Percentiles rank a stretch among this genome's conserved stretches.
These are phyloP conservation scores for Apiospora marii DNA, from an alignment of 2,329 filamentous ascomycete genomes.

Conservation along the genomic window DNA sequence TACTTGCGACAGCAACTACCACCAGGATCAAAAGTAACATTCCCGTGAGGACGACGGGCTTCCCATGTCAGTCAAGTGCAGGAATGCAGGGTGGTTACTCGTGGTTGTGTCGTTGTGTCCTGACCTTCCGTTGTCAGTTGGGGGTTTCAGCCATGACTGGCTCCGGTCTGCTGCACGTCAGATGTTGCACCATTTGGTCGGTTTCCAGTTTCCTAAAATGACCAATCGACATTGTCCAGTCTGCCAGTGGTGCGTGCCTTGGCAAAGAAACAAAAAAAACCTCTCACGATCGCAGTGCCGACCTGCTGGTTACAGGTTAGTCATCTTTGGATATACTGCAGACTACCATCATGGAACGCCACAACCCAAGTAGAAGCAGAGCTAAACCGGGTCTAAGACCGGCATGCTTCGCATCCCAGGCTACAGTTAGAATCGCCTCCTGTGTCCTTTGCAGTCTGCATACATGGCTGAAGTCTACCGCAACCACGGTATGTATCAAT, in stretches of 20 bases:
- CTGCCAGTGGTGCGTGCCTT: background rate
- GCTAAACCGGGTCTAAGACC: too few species aligned
- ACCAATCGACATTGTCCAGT: background rate
- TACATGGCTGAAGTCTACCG: background rate
- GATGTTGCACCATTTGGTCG: constrained; percentile 5
- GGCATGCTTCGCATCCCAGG: background rate
- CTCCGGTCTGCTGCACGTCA: constrained; percentile 10
- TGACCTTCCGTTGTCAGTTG: background rate
- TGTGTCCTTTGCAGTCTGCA: background rate
- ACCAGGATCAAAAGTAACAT: background rate
- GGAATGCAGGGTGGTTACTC: constrained; percentile 6
- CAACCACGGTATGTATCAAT: background rate
- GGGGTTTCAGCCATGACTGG: constrained; percentile 16
- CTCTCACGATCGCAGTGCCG: background rate
- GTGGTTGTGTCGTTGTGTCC: background rate
- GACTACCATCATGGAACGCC: too few species aligned
- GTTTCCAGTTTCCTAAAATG: constrained; percentile 1
- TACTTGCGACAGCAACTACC: background rate
- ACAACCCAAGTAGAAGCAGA: too few species aligned
- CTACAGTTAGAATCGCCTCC: background rate
- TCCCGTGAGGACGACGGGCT: background rate
- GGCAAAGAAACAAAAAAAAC: background rate
- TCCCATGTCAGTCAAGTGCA: constrained; percentile 1
- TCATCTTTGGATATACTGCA: background rate
- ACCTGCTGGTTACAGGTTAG: background rate